Evolutionary conservation across 1,139 yeast genomes (phyloP).

Genomic region (Blastobotrys proliferans): DNA sequence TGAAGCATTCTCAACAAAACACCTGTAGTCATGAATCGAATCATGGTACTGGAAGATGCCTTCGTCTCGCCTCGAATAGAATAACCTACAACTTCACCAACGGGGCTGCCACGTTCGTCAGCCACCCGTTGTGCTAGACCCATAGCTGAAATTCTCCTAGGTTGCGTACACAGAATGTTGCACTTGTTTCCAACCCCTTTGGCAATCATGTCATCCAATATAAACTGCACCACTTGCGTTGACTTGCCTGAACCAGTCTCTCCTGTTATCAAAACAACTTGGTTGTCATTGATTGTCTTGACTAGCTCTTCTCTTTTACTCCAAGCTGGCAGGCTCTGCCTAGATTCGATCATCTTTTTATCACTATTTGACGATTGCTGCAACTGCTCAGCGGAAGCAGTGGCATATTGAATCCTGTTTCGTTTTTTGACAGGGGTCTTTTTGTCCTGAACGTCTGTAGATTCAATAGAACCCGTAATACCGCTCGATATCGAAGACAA

Average conservation of each 20-base stretch:
- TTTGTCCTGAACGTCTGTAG: neutral
- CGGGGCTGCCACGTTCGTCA: conserved; percentile 63
- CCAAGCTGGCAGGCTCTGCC: conserved; percentile 82
- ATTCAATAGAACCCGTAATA: conserved; percentile 31
- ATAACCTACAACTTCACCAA: conserved; percentile 85
- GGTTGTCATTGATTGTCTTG: conserved; percentile 50
- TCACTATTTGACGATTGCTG: conserved; percentile 14
- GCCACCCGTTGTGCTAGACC: conserved; percentile 93
- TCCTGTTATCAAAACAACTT: conserved; percentile 80
- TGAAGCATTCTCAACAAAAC: conserved; percentile 84
- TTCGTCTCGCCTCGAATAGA: conserved; percentile 86
- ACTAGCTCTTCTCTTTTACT: conserved; percentile 54
- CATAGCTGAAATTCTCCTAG: conserved; percentile 91
- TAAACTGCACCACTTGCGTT: conserved; percentile 86
- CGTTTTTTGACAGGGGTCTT: neutral
- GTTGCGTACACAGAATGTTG: conserved; percentile 85
- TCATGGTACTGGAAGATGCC: conserved; percentile 56
- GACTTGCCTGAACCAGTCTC: conserved; percentile 98
- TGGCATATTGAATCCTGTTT: conserved; percentile 6
- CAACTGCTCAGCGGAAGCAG: conserved; percentile 17
- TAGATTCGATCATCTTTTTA: conserved; percentile 38
- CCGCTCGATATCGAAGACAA: conserved; percentile 43
- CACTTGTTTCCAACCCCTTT: conserved; percentile 42
- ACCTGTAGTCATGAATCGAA: conserved; percentile 89
- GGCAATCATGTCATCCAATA: conserved; percentile 54